Percentiles rank a stretch among this genome's conserved stretches.
These are phyloP conservation scores for Thraustochytrium sp. DNA, from an alignment of 352 stramenopile genomes.

Conservation along the genomic window DNA sequence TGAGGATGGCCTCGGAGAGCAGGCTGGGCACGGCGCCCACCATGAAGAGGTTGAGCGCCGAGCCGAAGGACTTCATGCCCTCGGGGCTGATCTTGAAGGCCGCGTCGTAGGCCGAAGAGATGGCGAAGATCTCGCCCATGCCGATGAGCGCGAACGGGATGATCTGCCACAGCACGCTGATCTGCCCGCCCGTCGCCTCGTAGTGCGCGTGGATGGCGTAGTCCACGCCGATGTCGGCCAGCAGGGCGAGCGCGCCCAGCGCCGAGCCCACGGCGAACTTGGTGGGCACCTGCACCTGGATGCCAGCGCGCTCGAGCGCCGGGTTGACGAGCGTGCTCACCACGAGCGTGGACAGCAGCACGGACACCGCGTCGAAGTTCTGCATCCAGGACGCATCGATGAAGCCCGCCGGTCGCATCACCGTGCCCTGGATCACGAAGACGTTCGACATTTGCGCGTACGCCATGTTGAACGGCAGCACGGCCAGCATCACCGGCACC, in stretches of 20 bases:
- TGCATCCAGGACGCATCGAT: conserved; percentile 58
- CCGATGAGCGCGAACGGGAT: conserved; percentile 61
- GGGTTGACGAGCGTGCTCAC: conserved; percentile 53
- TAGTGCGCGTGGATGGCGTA: conserved; percentile 58
- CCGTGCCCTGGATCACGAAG: conserved; percentile 62
- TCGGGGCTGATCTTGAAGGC: conserved; percentile 58
- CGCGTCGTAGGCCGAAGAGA: conserved; percentile 61
- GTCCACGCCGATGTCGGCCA: conserved; percentile 57
- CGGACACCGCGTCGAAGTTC: conserved; percentile 31
- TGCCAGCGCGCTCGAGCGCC: conserved; percentile 50
- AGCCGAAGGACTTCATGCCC: conserved; percentile 58
- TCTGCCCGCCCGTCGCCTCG: conserved; percentile 49
- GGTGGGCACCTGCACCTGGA: conserved; percentile 60
- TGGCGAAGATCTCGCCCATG: conserved; percentile 62
- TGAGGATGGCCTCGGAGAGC: conserved; percentile 58
- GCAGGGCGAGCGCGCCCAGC: conserved; percentile 55
- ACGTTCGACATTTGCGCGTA: conserved; percentile 60
- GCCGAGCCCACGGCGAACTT: conserved; percentile 62
- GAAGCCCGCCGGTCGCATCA: conserved; percentile 58
- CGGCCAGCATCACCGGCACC: conserved; percentile 39
- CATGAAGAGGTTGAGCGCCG: conserved; percentile 61
- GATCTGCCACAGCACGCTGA: conserved; percentile 61
- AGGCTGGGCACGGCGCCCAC: conserved; percentile 61
- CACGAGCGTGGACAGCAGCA: background rate
- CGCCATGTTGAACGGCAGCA: conserved; percentile 53